Conservation (phyloP, 2,329 filamentous ascomycete genomes). For the Neofusicoccum laricinum region DNA sequence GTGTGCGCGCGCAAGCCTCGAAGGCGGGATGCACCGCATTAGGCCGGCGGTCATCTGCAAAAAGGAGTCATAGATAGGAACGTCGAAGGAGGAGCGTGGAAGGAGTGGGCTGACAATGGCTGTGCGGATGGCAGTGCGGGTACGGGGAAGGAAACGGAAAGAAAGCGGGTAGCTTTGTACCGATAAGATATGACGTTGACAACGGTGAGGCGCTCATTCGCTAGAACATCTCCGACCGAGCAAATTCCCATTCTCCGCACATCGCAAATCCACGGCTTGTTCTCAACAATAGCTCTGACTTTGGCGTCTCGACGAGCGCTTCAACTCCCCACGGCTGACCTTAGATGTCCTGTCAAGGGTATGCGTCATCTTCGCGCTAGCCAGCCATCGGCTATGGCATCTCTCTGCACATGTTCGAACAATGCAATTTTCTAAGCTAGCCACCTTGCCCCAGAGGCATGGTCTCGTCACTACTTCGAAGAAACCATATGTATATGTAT, state of each 20-base stretch:
- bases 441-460: background rate
- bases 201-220: slow-evolving; percentile 6
- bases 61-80: slow-evolving; percentile 8
- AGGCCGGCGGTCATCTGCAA: slow-evolving; percentile 42
- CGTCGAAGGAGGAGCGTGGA: background rate
- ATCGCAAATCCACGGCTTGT: background rate
- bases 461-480: background rate
- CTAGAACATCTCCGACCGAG: background rate
- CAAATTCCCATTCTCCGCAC: background rate
- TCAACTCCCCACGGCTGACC: too few species aligned
- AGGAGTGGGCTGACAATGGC: background rate
- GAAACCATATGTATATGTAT: background rate
- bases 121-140: background rate
- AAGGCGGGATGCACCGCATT: slow-evolving; percentile 45
- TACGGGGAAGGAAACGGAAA: background rate
- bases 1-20: slow-evolving; percentile 24
- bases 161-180: background rate
- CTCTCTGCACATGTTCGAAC: too few species aligned
- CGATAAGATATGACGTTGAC: background rate
- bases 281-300: too few species aligned
- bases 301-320: too few species aligned
- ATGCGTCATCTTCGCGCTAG: too few species aligned
- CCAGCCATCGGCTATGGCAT: too few species aligned
- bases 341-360: too few species aligned
- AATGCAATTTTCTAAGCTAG: too few species aligned